A percentile compares a stretch with the other conserved stretches of the same genome.
These are phyloP conservation scores for Russula abietina DNA, from an alignment of 768 basidiomycete genomes.

Conservation along the genomic window DNA sequence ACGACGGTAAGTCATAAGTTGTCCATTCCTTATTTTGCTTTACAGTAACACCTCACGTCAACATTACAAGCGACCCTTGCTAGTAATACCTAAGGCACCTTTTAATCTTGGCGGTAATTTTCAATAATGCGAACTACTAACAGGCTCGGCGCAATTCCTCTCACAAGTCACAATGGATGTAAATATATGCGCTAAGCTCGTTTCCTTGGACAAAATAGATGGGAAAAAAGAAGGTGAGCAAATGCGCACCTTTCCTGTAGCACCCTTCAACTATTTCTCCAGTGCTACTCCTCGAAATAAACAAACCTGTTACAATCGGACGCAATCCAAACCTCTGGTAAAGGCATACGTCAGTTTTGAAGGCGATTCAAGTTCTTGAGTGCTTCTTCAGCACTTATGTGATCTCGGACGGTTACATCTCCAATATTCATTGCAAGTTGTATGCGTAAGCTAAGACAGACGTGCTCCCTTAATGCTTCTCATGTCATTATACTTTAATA, in stretches of 20 bases:
- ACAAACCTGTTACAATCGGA: conserved; percentile 62
- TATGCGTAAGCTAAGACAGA: conserved; percentile 54
- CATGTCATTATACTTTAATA: conserved; percentile 28
- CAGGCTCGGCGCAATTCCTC: neutral
- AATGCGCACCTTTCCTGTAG: neutral
- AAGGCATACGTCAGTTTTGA: conserved; percentile 7
- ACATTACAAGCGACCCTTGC: neutral
- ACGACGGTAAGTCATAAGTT: no score
- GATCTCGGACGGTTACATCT: conserved; percentile 55
- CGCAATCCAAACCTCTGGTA: conserved; percentile 67
- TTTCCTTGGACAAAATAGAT: conserved; percentile 46
- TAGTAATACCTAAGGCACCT: neutral
- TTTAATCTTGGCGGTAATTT: neutral
- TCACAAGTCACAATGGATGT: conserved; percentile 1
- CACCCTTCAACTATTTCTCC: neutral
- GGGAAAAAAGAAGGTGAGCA: conserved; percentile 60
- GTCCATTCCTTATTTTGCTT: no score
- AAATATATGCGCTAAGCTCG: conserved; percentile 65
- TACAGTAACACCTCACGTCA: neutral
- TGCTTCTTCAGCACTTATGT: conserved; percentile 46
- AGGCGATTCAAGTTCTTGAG: neutral
- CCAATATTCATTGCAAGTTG: conserved; percentile 68
- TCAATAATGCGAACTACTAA: no score
- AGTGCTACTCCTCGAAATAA: conserved; percentile 58
- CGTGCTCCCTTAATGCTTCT: neutral